Base-by-base conservation (phyloP, 306 rosid genomes). In the Styphnolobium japonicum region DNA sequence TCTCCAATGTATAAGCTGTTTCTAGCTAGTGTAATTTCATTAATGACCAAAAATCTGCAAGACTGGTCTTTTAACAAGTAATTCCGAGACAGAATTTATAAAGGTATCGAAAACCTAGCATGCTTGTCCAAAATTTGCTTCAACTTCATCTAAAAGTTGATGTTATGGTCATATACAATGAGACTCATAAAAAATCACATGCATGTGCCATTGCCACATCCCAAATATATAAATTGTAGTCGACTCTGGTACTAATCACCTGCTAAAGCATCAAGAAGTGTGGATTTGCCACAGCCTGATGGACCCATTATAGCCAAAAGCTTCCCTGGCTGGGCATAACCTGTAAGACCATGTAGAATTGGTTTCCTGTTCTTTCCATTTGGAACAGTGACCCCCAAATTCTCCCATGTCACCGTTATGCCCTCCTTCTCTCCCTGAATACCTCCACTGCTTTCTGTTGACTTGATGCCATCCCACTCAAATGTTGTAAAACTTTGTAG, bases 251-350 rank as follows among this genome's bases (percentile, higher is more conserved):
- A 29, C 10, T 21, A 57, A 46, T 48, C 4, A 91, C 97, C 97
- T 78, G 91, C 89, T 75, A 89, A 69, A 45, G 90, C 80, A 76
- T 89, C 97, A 80, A 92, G 97, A 81, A 89, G 89, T 49, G 97
- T 92, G 57, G 97, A 88, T 80, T 92, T 92, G 74, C 97, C 97
- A 76, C 79, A 88, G 7, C 97, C 97, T n/a, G 94, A 92, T 74
- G 97, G 97, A 9, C 92, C 97, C 92, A 89, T 89, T 49, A 92
- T 73, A 52, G 94, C 94, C 64, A 90, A 71, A 48, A 88, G 81
- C 67, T 88, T 78, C 14, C 90, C 97, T 0, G 97, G 97, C 51
- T 56, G 67, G 0, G 91, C 92, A 75, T 80, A 81, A 63, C 94
- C 94, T 0, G 86, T 81, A 4, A 89, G 71, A 52, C 83, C 90